Conservation (phyloP, 1,284 basidiomycete genomes). For the Rhodotorula sp. region DNA sequence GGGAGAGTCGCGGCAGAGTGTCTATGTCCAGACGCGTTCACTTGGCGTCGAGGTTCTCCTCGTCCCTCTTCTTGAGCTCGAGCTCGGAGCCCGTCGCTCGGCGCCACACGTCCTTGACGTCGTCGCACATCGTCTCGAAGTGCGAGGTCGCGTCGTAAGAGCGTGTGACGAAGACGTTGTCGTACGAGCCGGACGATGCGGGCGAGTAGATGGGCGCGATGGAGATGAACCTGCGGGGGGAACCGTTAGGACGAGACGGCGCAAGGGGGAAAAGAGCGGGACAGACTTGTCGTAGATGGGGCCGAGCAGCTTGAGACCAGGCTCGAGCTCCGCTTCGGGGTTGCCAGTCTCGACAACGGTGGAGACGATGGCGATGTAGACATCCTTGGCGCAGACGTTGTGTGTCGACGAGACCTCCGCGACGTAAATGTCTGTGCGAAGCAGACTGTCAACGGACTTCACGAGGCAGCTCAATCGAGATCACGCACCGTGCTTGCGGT, state of each 20-base stretch:
- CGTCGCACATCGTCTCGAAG: slow-evolving; percentile 75
- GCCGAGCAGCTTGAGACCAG: slow-evolving; percentile 88
- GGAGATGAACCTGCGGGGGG: slow-evolving; percentile 70
- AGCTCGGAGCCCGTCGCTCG: slow-evolving; percentile 71
- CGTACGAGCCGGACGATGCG: slow-evolving; percentile 67
- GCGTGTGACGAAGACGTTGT: slow-evolving; percentile 91
- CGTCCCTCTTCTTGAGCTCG: slow-evolving; percentile 76
- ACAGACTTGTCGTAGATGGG: slow-evolving; percentile 90
- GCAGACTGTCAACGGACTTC: background rate
- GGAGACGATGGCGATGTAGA: slow-evolving; percentile 96
- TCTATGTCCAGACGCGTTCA: background rate
- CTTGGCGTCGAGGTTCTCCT: slow-evolving; percentile 41
- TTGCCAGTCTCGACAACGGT: slow-evolving; percentile 95
- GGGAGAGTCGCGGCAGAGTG: background rate
- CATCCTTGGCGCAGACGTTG: slow-evolving; percentile 92
- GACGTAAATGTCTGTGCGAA: slow-evolving; percentile 85
- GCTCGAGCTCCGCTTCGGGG: slow-evolving; percentile 87
- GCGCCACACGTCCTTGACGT: slow-evolving; percentile 90
- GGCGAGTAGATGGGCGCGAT: slow-evolving; percentile 87
- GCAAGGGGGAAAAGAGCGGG: slow-evolving; percentile 21
- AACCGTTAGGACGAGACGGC: no score
- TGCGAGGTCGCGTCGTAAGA: slow-evolving; percentile 99
- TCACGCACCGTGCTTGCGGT: slow-evolving; percentile 78
- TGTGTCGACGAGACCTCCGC: slow-evolving; percentile 95
- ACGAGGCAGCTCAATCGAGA: background rate